Conservation (phyloP, 1,139 yeast species). For the Yamadazyma buinensis region DNA sequence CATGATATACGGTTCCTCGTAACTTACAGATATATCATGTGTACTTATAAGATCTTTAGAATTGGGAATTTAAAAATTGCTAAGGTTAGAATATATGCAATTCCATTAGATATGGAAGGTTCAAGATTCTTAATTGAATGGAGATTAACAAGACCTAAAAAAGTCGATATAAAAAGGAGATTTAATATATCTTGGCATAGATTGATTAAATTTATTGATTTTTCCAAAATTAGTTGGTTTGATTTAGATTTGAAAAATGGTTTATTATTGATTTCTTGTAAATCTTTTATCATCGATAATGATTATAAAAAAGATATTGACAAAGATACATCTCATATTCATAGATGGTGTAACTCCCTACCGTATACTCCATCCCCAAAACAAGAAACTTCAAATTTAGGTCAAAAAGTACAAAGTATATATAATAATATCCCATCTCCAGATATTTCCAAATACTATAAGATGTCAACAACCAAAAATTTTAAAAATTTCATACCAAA, state of each 20-base stretch:
- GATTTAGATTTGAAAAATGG: slow-evolving; percentile 2
- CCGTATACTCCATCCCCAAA: slow-evolving; percentile 1
- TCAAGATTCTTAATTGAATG: slow-evolving; percentile 27
- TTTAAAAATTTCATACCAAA: slow-evolving; percentile 12
- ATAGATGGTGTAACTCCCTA: slow-evolving; percentile 24
- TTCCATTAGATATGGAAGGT: slow-evolving; percentile 46
- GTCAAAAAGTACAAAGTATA: slow-evolving; percentile 24
- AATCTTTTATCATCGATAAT: neutral
- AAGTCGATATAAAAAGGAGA: slow-evolving; percentile 20
- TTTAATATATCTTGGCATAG: slow-evolving; percentile 28
- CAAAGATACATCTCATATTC: slow-evolving; percentile 23
- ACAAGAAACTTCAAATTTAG: slow-evolving; percentile 10
- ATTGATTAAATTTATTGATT: slow-evolving; percentile 29
- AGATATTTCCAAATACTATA: slow-evolving; percentile 18
- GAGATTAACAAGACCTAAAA: slow-evolving; percentile 21
- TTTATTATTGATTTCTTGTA: slow-evolving; percentile 10
- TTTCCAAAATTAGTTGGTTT: slow-evolving; percentile 17
- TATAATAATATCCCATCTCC: slow-evolving; percentile 44
- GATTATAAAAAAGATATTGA: neutral
- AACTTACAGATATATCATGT: slow-evolving; percentile 33
- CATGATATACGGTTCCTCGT: slow-evolving; percentile 38
- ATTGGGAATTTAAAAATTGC: slow-evolving; percentile 14
- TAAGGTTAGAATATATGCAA: slow-evolving; percentile 44
- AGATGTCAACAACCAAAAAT: slow-evolving; percentile 4
- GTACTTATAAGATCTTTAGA: slow-evolving; percentile 37